Conservation (phyloP, 179 eudicot species). For the Monotropa hypopitys region DNA sequence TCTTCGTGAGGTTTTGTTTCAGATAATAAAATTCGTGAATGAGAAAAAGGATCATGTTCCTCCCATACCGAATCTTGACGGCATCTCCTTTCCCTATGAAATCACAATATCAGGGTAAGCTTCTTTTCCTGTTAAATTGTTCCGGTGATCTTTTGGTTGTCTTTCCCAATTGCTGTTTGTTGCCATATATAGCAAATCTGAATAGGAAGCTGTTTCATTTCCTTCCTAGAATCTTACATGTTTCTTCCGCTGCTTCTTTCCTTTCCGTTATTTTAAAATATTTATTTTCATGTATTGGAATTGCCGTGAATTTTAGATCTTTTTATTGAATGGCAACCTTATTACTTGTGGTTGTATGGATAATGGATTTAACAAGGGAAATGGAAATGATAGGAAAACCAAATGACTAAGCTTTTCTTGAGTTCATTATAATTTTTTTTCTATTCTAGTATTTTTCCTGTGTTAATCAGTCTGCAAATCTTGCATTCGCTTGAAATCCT, state of each 20-base stretch:
- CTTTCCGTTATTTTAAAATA: background rate
- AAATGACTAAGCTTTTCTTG: background rate
- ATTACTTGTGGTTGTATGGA: background rate
- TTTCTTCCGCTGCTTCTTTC: background rate
- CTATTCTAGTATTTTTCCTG: background rate
- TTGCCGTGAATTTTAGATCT: background rate
- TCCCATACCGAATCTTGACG: slow-evolving; percentile 66
- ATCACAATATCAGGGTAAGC: slow-evolving; percentile 78
- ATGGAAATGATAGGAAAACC: background rate
- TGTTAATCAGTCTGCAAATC: background rate
- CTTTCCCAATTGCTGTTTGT: background rate
- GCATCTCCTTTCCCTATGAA: slow-evolving; percentile 83
- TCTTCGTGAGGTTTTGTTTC: slow-evolving; percentile 79
- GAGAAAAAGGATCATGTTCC: slow-evolving; percentile 95
- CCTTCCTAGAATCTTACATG: background rate
- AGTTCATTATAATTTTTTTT: background rate
- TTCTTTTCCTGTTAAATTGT: background rate
- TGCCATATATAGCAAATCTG: background rate
- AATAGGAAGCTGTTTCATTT: background rate
- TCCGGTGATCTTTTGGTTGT: background rate
- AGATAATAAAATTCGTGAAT: slow-evolving; percentile 81
- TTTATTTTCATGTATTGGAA: background rate
- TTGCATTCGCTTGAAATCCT: background rate
- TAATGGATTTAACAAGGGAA: background rate
- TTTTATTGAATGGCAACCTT: background rate